A percentile compares a stretch with the other conserved stretches of the same genome.
Evolutionary conservation across 2,329 filamentous ascomycete species (phyloP).

Genomic region (Immersiporthe knoxdaviesiana): DNA sequence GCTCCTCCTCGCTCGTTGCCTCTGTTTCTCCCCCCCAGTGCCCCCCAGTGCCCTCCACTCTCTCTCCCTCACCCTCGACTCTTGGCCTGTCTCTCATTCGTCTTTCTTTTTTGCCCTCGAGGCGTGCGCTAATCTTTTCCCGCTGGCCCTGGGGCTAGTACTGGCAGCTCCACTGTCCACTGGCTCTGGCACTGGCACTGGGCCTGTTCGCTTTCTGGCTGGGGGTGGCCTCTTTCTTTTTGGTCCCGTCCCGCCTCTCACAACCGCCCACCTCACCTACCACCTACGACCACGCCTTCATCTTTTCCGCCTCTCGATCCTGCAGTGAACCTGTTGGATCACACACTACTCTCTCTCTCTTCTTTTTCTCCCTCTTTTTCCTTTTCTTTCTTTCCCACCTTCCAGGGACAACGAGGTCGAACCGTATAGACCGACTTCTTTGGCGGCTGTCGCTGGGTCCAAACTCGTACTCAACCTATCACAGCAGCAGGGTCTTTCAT

Average conservation of each 20-base stretch:
- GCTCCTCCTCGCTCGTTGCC: background rate
- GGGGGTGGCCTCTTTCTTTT: background rate
- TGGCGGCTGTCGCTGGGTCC: constrained; percentile 13
- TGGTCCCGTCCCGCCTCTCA: constrained; percentile 15
- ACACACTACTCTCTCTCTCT: background rate
- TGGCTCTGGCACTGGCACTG: background rate
- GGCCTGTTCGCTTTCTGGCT: no score
- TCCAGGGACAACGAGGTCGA: background rate
- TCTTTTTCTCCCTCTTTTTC: background rate
- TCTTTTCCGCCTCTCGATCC: background rate
- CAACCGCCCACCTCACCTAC: constrained; percentile 4
- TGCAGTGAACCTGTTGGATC: background rate
- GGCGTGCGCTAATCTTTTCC: constrained; percentile 11
- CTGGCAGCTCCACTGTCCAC: background rate
- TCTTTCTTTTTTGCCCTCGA: constrained; percentile 3
- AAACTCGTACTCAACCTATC: background rate
- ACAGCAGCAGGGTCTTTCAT: constrained; percentile 5
- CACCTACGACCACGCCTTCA: background rate
- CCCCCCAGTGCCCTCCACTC: constrained; percentile 1
- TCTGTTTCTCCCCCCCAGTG: background rate
- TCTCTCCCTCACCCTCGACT: constrained; percentile 11
- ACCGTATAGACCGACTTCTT: background rate
- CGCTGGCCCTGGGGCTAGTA: background rate
- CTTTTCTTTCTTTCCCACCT: background rate
- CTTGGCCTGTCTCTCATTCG: constrained; percentile 5